A percentile compares a stretch with the other conserved stretches of the same genome.
These are phyloP conservation scores for Candida saitoana DNA, from an alignment of 805 yeast genomes.

Conservation along the genomic window DNA sequence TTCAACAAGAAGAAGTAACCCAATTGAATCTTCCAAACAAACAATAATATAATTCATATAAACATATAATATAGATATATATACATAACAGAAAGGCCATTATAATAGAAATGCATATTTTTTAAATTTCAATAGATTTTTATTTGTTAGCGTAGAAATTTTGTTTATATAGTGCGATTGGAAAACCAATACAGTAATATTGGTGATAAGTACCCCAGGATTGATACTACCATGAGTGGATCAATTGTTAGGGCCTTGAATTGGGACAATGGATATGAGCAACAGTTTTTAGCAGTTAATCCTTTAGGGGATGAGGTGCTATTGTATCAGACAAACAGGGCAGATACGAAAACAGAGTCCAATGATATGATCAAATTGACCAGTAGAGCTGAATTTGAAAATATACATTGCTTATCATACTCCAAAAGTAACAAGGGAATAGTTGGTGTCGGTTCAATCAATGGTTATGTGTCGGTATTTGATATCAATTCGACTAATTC, in stretches of 20 bases:
- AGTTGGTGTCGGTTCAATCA: slow-evolving; percentile 69
- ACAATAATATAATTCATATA: slow-evolving; percentile 1
- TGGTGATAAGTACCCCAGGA: neutral
- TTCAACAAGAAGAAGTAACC: slow-evolving; percentile 37
- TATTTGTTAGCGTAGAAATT: no score
- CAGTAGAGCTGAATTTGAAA: slow-evolving; percentile 61
- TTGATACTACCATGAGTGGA: slow-evolving; percentile 46
- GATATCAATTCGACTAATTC: slow-evolving; percentile 46
- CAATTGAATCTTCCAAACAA: neutral
- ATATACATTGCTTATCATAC: slow-evolving; percentile 63
- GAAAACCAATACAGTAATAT: neutral
- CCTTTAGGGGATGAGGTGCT: slow-evolving; percentile 80
- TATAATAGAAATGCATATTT: slow-evolving; percentile 1
- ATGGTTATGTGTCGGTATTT: slow-evolving; percentile 61
- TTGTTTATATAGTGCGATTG: neutral
- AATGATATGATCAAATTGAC: slow-evolving; percentile 50
- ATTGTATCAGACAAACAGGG: slow-evolving; percentile 51
- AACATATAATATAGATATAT: neutral
- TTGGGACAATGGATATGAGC: slow-evolving; percentile 57
- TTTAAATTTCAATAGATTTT: no score
- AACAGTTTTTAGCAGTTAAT: slow-evolving; percentile 61
- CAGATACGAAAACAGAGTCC: slow-evolving; percentile 45
- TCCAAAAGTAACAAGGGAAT: slow-evolving; percentile 53
- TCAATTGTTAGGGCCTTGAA: slow-evolving; percentile 53
- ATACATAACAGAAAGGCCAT: neutral